Conservation (phyloP, 192 early-diverging fungal genomes). For the Cetraspora pellucida region DNA sequence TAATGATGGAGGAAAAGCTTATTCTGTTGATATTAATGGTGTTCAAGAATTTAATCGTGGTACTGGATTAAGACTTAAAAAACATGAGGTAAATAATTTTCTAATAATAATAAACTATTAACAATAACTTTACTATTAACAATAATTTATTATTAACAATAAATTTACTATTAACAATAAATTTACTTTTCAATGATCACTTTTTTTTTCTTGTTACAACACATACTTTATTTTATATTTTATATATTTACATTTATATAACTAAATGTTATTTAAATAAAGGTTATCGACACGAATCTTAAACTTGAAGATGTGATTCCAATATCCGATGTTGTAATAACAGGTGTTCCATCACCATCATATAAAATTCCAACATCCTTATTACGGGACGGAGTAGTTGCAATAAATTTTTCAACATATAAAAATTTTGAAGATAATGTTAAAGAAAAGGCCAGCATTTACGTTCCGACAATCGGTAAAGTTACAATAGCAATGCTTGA, state of each 20-base stretch:
- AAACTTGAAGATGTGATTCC: slow-evolving; percentile 81
- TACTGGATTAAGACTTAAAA: slow-evolving; percentile 62
- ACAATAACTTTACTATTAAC: no score
- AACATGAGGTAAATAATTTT: slow-evolving; percentile 65
- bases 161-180: no score
- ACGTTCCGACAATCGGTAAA: slow-evolving; percentile 95
- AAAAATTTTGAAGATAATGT: slow-evolving; percentile 95
- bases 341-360: slow-evolving; percentile 86
- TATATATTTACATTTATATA: not conserved
- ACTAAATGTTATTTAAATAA: not conserved
- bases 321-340: slow-evolving; percentile 95
- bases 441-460: slow-evolving; percentile 92
- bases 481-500: slow-evolving; percentile 99
- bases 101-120: no score
- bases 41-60: slow-evolving; percentile 80
- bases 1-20: slow-evolving; percentile 98
- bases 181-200: no score
- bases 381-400: slow-evolving; percentile 96
- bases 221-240: not conserved
- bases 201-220: no score
- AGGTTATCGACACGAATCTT: slow-evolving; percentile 72
- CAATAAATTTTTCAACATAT: slow-evolving; percentile 96
- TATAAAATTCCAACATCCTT: slow-evolving; percentile 87
- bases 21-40: slow-evolving; percentile 90
- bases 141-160: no score